phyloP scores from a whole-genome alignment of 768 basidiomycete genomes.

The Lactarius psammicola region DNA sequence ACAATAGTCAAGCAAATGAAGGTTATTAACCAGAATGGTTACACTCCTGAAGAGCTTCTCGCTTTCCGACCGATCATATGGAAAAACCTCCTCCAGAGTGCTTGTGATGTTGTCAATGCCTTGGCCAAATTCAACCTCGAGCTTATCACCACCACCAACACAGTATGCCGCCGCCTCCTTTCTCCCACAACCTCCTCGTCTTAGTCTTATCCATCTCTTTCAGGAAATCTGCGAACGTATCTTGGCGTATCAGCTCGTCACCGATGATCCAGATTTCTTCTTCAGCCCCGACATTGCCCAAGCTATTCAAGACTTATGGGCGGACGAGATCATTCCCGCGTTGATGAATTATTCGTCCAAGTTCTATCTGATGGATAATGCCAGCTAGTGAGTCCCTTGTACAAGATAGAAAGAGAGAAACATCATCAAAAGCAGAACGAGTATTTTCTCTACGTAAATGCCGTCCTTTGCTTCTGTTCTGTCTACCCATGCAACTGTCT shows the following conservation, averaged over 20 bases:
- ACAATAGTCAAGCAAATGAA: conserved; percentile 99
- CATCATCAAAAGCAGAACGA: not conserved
- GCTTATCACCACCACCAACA: conserved; percentile 63
- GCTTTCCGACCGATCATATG: conserved; percentile 76
- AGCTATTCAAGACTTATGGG: conserved; percentile 67
- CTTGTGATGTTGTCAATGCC: conserved; percentile 79
- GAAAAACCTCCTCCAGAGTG: conserved; percentile 83
- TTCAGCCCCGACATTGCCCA: conserved; percentile 62
- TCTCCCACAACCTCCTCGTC: conserved; percentile 24
- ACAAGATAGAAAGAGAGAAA: no score
- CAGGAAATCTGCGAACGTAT: conserved; percentile 56
- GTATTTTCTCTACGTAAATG: no score
- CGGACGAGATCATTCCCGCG: conserved; percentile 55
- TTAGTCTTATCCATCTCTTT: conserved; percentile 22
- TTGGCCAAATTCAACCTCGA: conserved; percentile 86
- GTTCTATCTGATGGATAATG: conserved; percentile 95
- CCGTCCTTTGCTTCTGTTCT: not conserved
- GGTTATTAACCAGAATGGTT: conserved; percentile 93
- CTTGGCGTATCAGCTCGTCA: conserved; percentile 49
- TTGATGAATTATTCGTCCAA: conserved; percentile 62
- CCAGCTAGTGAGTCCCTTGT: conserved; percentile 64
- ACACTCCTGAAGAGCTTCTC: conserved; percentile 71
- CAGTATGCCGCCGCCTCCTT: conserved; percentile 38
- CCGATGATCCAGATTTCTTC: conserved; percentile 43
- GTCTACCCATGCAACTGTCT: not conserved